Evolutionary conservation across 805 yeast species (phyloP).

Genomic region (Huiozyma naganishii): DNA sequence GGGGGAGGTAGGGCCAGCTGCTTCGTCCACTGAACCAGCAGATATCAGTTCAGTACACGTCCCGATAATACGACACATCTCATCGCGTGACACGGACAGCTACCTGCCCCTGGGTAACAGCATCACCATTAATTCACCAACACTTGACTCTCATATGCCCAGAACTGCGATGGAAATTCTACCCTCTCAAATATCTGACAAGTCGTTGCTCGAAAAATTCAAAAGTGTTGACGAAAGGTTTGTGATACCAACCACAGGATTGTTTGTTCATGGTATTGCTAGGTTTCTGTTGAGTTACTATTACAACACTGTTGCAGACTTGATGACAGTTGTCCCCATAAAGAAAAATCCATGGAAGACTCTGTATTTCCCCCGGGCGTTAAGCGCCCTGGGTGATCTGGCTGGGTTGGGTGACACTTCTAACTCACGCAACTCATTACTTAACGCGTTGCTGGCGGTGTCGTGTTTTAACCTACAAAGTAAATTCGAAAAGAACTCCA

Average conservation of each 20-base stretch:
- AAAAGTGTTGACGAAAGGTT: conserved; percentile 15
- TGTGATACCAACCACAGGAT: conserved; percentile 48
- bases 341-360: conserved; percentile 77
- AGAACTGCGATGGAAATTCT: conserved; percentile 14
- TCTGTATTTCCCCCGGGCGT: conserved; percentile 75
- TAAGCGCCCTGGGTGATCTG: conserved; percentile 72
- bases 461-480: conserved; percentile 73
- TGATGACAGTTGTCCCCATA: conserved; percentile 60
- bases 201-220: conserved; percentile 7
- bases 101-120: conserved; percentile 1
- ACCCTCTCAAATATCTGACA: conserved; percentile 12
- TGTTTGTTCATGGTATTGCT: conserved; percentile 58
- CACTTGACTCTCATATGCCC: conserved; percentile 14
- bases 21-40: not conserved
- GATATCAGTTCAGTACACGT: not conserved
- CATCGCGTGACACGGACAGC: not conserved
- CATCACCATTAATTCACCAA: conserved; percentile 6
- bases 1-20: not conserved
- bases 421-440: conserved; percentile 62
- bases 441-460: conserved; percentile 72
- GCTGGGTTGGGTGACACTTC: conserved; percentile 65
- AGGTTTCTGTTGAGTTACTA: conserved; percentile 64
- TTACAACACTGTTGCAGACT: conserved; percentile 64
- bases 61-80: not conserved
- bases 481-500: conserved; percentile 55